Base-by-base conservation (phyloP, 1,284 basidiomycete species). In the Psilocybe mexicana region DNA sequence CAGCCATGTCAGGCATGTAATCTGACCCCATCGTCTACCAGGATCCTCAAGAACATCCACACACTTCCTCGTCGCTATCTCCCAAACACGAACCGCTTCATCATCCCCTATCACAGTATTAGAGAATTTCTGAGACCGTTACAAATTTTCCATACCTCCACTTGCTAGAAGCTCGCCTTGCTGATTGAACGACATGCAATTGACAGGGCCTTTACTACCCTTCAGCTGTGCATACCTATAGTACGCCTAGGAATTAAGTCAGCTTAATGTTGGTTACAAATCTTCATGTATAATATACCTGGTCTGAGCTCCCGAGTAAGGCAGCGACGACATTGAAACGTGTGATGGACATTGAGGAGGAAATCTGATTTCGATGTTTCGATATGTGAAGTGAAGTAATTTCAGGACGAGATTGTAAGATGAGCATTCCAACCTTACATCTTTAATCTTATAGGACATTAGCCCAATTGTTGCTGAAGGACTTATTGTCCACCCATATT, bases 11-110 rank as follows among this genome's bases (percentile, higher is more conserved):
- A 50, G 1, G 25, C 51, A 53, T 23, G 51, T 54, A 7, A 59
- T 51, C 30, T 59, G 58, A 5, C 58, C 58, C 58, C 58, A 59
- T 30, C 58, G 44, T 14, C 8, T n/a, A 23, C 58, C 47, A 33
- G 36, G n/a, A 14, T 43, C 36, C 25, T 52, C 42, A 10, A 44
- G 18, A 55, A 54, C 6, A 6, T 35, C 12, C 24, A n/a, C 23
- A 42, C 28, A 43, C 8, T 24, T 40, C 33, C 44, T 47, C 23
- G 28, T 55, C 18, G 35, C 40, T 4, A 46, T 18, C 8, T 59
- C 53, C 58, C 58, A 59, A 23, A 59, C 52, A 23, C 42, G 40
- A 10, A 59, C 30, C 6, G 14, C 30, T 33, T 59, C 42, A 23
- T 54, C 58, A 46, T 59, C 58, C 2, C 47, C 58, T 59, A 10